A percentile compares a stretch with the other conserved stretches of the same genome.
Conservation (phyloP, 768 basidiomycete genomes). For the Mrakia blollopis region DNA sequence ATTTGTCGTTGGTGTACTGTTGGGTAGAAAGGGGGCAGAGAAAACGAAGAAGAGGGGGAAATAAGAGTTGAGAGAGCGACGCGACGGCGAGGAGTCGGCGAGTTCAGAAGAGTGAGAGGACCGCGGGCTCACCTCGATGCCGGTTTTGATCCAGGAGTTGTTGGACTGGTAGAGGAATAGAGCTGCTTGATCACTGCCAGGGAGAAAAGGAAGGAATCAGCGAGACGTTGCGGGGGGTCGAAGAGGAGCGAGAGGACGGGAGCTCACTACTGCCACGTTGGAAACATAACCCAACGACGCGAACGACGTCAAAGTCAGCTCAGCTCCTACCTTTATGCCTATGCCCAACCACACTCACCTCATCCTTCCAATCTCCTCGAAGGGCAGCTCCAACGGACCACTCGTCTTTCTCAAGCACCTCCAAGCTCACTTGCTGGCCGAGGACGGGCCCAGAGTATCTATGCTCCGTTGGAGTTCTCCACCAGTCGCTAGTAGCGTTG, state of each 20-base stretch:
- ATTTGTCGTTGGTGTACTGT: conserved; percentile 14
- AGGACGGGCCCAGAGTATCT: not conserved
- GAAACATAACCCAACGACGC: too few relatives aligned
- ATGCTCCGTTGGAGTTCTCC: conserved; percentile 5
- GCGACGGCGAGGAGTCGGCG: too few relatives aligned
- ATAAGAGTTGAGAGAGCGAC: not conserved
- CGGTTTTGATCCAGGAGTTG: conserved; percentile 21
- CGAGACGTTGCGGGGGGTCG: not conserved
- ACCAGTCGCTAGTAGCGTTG: conserved; percentile 3
- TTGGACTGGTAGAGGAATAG: conserved; percentile 20
- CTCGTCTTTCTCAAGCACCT: not conserved
- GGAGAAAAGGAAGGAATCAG: not conserved
- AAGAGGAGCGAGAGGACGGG: not conserved
- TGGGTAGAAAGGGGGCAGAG: not conserved
- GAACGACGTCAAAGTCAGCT: not conserved
- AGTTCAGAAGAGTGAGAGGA: too few relatives aligned
- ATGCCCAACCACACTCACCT: not conserved
- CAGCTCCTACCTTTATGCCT: not conserved
- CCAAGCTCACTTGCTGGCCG: not conserved
- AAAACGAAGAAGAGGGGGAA: not conserved
- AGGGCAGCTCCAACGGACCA: not conserved
- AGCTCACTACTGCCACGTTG: not conserved
- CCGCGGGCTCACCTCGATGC: conserved; percentile 14
- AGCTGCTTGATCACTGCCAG: conserved; percentile 18
- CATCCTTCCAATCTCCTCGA: not conserved